Percentiles rank a stretch among this genome's conserved stretches.
Conservation (phyloP, 208 protist species). For the Trypanosoma vivax region DNA sequence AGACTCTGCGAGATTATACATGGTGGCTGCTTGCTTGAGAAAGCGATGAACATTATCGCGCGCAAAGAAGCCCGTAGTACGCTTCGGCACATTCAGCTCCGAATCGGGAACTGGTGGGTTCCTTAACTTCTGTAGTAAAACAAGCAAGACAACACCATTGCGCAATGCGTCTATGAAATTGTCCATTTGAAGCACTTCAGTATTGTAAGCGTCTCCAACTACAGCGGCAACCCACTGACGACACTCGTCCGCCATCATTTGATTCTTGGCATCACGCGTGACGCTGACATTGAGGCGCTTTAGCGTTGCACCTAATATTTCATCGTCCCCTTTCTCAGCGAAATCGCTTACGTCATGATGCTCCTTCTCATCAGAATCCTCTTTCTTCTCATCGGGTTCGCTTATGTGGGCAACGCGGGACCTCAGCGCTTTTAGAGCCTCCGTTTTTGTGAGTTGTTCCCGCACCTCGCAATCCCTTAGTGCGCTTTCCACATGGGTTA, state of each 20-base stretch:
- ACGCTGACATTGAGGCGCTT: slow-evolving; percentile 23
- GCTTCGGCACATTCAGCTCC: slow-evolving; percentile 46
- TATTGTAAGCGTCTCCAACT: slow-evolving; percentile 40
- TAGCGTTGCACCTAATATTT: background rate
- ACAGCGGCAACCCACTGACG: slow-evolving; percentile 57
- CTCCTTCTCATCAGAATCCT: too few relatives aligned
- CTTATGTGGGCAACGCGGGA: too few relatives aligned
- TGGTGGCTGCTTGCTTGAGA: slow-evolving; percentile 26
- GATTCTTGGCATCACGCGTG: slow-evolving; percentile 33
- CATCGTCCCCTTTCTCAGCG: background rate
- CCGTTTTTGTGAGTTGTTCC: slow-evolving; percentile 28
- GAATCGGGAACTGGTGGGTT: slow-evolving; percentile 37
- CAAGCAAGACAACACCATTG: slow-evolving; percentile 50
- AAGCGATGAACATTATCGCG: slow-evolving; percentile 73
- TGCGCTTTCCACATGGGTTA: slow-evolving; percentile 27
- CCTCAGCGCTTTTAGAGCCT: slow-evolving; percentile 29
- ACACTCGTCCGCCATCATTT: slow-evolving; percentile 52
- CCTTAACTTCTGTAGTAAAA: slow-evolving; percentile 66
- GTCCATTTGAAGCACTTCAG: slow-evolving; percentile 18
- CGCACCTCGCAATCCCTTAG: slow-evolving; percentile 39
- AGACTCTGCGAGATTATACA: slow-evolving; percentile 42
- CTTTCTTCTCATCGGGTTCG: too few relatives aligned
- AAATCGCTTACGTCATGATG: background rate
- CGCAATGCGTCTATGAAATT: slow-evolving; percentile 67
- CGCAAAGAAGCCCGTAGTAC: slow-evolving; percentile 55